Base-by-base conservation (phyloP, 2,329 filamentous ascomycete species). In the Aureobasidium musti region DNA sequence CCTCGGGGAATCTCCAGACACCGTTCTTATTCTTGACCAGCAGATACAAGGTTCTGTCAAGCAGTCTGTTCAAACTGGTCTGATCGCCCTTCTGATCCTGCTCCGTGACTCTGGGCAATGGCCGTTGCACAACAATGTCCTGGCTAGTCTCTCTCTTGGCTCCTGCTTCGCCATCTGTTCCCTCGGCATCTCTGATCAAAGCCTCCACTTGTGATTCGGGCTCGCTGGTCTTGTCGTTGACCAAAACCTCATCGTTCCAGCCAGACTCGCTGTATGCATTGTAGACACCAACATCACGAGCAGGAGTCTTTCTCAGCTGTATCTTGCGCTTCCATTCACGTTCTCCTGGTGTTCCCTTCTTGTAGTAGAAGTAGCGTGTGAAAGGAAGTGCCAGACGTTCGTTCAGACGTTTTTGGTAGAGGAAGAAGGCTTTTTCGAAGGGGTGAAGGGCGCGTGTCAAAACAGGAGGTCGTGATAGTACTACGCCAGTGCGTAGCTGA, bases 391-490 rank as follows among this genome's bases (percentile, higher is more conserved):
- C 88, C 63, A 97, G 84, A 50, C 95, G 91, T 83, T 99, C 95
- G 79, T 98, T 97, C 68, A 99, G 85, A 17, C 95, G 92, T 73
- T 94, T 94, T 81, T 99, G 95, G 82, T 99, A 99, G 77, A 99
- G 92, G 83, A 90, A 97, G 81, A 90, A 98, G 70, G 94, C 85
- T 75, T 92, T 90, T 79, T 99, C 95, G 79, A 99, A 98, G 14
- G 91, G 84, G 39, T 90, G 91, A 64, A 94, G 88, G 68, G 89
- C 84, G 71, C 91, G 89, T 30, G 95, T 98, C 73, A 99, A 84
- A 67, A 96, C 82, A 7, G 95, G 95, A 56, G 95, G 87, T 33
- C 95, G 91, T 53, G 92, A 95, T 70, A 99, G 87, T 72, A 98
- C 87, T 68, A 97, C 84, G 70, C 91, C 90, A 67, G 88, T 84